Evolutionary conservation across 495 filamentous ascomycete genomes (phyloP).

Genomic region (Aspergillus saccharolyticus): DNA sequence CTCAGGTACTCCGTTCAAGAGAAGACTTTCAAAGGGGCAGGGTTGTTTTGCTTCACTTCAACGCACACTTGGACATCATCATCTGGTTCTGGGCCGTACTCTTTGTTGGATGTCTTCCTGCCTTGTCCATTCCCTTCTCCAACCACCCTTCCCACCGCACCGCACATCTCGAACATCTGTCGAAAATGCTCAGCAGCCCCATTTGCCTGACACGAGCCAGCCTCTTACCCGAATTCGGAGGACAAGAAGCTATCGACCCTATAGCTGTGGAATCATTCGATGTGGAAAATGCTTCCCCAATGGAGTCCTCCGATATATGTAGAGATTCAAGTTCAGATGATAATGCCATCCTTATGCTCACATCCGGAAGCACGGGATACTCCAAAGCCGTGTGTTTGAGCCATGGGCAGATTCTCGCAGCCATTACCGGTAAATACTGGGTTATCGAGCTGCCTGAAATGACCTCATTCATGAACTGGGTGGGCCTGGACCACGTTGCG

Average conservation of each 20-base stretch:
- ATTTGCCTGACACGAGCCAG: neutral
- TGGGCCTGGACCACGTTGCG: conserved; percentile 51
- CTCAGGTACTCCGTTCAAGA: neutral
- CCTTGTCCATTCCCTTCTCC: neutral
- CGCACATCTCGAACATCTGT: neutral
- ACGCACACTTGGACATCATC: neutral
- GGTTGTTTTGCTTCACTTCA: neutral
- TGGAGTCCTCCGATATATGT: neutral
- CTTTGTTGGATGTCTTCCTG: neutral
- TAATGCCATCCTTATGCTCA: conserved; percentile 46
- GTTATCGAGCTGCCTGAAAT: neutral
- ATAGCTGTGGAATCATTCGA: neutral
- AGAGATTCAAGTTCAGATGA: neutral
- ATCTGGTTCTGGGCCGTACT: conserved; percentile 1
- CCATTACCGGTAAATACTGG: conserved; percentile 40
- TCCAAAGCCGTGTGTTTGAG: conserved; percentile 48
- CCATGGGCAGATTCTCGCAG: conserved; percentile 42
- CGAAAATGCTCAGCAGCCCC: neutral
- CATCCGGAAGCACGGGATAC: conserved; percentile 53
- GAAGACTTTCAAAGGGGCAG: neutral
- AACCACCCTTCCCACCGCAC: neutral
- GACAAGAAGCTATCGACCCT: neutral
- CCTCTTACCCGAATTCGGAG: neutral
- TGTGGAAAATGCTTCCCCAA: neutral
- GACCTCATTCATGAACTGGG: conserved; percentile 46